Percentiles rank a stretch among this genome's conserved stretches.
phyloP scores from a whole-genome alignment of 805 yeast species.

The Lachancea meyersii region DNA sequence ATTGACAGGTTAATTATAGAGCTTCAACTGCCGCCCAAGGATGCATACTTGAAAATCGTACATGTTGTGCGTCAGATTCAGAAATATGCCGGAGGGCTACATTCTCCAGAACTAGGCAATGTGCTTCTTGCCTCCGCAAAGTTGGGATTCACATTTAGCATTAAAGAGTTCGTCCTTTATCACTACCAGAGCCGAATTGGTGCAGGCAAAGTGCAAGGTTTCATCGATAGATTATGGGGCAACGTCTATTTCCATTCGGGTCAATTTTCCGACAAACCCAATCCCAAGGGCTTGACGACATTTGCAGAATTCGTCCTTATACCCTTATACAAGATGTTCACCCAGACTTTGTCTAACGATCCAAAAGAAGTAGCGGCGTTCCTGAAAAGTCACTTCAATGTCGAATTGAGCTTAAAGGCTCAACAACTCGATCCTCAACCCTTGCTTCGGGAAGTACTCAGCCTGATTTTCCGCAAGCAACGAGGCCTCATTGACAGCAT shows the following conservation, averaged over 20 bases:
- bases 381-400: slow-evolving; percentile 45
- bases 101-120: slow-evolving; percentile 58
- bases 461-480: slow-evolving; percentile 46
- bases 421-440: slow-evolving; percentile 52
- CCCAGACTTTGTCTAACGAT: slow-evolving; percentile 52
- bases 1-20: slow-evolving; percentile 82
- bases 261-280: slow-evolving; percentile 38
- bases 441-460: slow-evolving; percentile 49
- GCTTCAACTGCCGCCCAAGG: slow-evolving; percentile 64
- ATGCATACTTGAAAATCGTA: slow-evolving; percentile 63
- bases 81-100: slow-evolving; percentile 38
- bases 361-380: slow-evolving; percentile 38
- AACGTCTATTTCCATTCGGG: slow-evolving; percentile 46
- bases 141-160: slow-evolving; percentile 57
- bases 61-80: slow-evolving; percentile 61
- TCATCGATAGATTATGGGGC: slow-evolving; percentile 71
- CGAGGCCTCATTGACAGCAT: slow-evolving; percentile 47
- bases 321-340: slow-evolving; percentile 73
- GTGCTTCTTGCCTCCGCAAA: slow-evolving; percentile 70
- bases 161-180: slow-evolving; percentile 54
- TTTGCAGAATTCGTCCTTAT: slow-evolving; percentile 63
- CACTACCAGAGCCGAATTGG: slow-evolving; percentile 39
- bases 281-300: slow-evolving; percentile 31
- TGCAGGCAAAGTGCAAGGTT: slow-evolving; percentile 32
- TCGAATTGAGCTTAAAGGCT: slow-evolving; percentile 36